Evolutionary conservation across 345 rosid species (phyloP).

Genomic region (Populus tremula): DNA sequence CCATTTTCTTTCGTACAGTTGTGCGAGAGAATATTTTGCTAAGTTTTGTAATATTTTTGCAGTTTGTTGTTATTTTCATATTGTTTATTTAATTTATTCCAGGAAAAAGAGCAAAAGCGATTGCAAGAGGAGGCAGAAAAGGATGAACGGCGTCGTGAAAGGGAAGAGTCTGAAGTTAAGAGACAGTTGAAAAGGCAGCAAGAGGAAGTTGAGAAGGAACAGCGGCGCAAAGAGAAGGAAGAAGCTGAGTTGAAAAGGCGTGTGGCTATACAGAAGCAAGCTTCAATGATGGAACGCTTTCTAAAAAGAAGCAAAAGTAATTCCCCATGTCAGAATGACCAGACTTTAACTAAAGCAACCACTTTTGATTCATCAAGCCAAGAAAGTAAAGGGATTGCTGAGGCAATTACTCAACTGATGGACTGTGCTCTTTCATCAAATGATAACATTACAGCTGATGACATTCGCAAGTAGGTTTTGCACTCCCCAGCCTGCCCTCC

Average conservation of each 20-base stretch:
- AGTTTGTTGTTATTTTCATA: background rate
- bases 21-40: background rate
- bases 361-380: slow-evolving; percentile 15
- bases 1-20: too few relatives aligned
- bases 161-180: slow-evolving; percentile 59
- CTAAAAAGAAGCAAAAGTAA: slow-evolving; percentile 56
- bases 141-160: slow-evolving; percentile 57
- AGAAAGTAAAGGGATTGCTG: slow-evolving; percentile 34
- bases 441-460: slow-evolving; percentile 42
- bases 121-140: slow-evolving; percentile 54
- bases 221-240: slow-evolving; percentile 69
- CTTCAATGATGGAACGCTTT: slow-evolving; percentile 85
- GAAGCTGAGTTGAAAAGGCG: slow-evolving; percentile 62
- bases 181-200: slow-evolving; percentile 66
- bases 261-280: slow-evolving; percentile 68
- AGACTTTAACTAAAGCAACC: slow-evolving; percentile 29
- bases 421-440: slow-evolving; percentile 56
- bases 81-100: slow-evolving; percentile 1
- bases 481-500: background rate
- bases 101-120: slow-evolving; percentile 75
- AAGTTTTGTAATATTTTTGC: background rate
- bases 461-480: slow-evolving; percentile 56
- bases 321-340: slow-evolving; percentile 32
- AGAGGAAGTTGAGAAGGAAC: slow-evolving; percentile 73
- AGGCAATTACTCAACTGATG: slow-evolving; percentile 45